Evolutionary conservation across 1,284 basidiomycete genomes (phyloP), one percentile per base, ranked within the genome.

Genomic region (Meira nashicola): DNA sequence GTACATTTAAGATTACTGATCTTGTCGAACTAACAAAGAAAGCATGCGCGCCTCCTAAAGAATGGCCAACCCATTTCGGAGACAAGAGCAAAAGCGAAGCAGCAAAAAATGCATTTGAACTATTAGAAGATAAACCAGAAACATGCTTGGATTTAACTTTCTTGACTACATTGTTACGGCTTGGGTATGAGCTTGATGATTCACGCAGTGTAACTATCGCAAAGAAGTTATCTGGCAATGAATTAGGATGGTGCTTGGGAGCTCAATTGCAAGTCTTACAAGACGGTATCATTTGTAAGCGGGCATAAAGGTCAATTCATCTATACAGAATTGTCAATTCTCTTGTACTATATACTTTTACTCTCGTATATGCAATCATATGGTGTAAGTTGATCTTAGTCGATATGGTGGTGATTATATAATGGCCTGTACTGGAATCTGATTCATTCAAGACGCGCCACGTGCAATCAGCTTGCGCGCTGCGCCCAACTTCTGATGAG

Each of bases 111-210:
- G 83, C 89, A 19, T 84, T 93, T 80, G 82, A 80, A 0, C 92
- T 95, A 75, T 82, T 97, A 11, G 82, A 86, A 55, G 89, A 83
- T 57, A 83, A 92, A 10, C 92, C 94, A 0, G 94, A 97, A 81
- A 91, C 88, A 82, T 98, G 94, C 79, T 83, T 97, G 49, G 94
- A 98, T 80, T 79, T 97, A 74, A 96, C 91, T 39, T 98, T 93
- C 79, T 92, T 94, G 90, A 86, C 95, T 76, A 87, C 85, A 39
- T 79, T 98, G 62, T 80, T 98, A 55, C 83, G 87, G 58, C 82
- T 93, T 0, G 82, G 76, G 2, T 79, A 79, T 63, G 74, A 78
- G 62, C 64, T 75, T n/a, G 65, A 59, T 10, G 68, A 67, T 15
- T 89, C 50, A 90, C 41, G 93, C 87, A 54, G 62, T 47, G 54